These are phyloP conservation scores for Aspergillus haitiensis DNA, from an alignment of 495 filamentous ascomycete genomes.

Conservation along the genomic window DNA sequence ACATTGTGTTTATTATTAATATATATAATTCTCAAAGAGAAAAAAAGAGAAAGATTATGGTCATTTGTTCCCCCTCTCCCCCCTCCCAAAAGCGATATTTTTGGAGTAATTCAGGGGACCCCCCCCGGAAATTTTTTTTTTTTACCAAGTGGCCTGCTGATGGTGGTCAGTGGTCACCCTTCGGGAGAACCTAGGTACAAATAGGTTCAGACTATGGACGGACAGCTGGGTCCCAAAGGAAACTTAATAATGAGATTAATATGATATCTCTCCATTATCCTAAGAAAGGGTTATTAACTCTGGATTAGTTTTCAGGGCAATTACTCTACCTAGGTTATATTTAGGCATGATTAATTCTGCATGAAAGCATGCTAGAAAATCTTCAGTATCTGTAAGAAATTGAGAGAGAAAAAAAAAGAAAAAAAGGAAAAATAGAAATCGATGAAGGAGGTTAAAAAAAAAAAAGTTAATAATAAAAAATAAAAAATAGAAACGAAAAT, in stretches of 20 bases:
- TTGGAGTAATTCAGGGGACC: not conserved
- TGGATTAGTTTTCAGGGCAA: not conserved
- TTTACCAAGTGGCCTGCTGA: not conserved
- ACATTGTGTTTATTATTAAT: no score
- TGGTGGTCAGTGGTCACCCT: not conserved
- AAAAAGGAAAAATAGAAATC: slow-evolving; percentile 6
- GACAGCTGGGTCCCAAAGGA: not conserved
- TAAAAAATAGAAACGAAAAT: slow-evolving; percentile 2
- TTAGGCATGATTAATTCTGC: not conserved
- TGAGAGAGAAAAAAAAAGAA: slow-evolving; percentile 5
- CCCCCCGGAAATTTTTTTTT: not conserved
- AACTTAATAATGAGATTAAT: not conserved
- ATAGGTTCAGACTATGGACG: slow-evolving; percentile 1
- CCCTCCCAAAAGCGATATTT: not conserved
- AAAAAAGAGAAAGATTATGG: not conserved
- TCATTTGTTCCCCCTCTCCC: no score
- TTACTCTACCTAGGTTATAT: not conserved
- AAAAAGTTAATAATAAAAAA: no score
- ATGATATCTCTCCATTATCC: not conserved
- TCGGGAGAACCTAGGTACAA: slow-evolving; percentile 1
- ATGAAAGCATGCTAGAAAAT: not conserved
- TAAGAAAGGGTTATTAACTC: not conserved
- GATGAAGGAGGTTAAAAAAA: not conserved
- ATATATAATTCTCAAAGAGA: not conserved
- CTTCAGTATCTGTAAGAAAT: not conserved